These are phyloP conservation scores for Ganoderma resinaceum DNA, from an alignment of 1,284 basidiomycete genomes.

Conservation along the genomic window DNA sequence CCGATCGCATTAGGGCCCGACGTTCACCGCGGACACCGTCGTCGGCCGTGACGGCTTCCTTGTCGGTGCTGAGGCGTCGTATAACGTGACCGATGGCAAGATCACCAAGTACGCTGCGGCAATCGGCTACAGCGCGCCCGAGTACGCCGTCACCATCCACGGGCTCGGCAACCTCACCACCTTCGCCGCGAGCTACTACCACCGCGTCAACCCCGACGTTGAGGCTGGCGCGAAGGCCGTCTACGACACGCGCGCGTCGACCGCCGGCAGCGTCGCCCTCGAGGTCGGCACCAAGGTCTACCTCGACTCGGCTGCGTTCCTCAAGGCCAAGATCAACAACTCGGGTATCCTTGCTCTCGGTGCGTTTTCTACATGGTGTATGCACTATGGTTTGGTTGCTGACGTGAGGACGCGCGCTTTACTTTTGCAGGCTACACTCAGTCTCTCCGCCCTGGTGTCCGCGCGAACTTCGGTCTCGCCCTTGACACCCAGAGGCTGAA, in stretches of 20 bases:
- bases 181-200: constrained; percentile 98
- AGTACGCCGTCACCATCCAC: constrained; percentile 96
- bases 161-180: constrained; percentile 94
- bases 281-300: constrained; percentile 98
- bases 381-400: constrained; percentile 12
- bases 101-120: constrained; percentile 94
- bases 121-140: constrained; percentile 93
- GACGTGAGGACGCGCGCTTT: neutral
- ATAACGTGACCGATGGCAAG: constrained; percentile 95
- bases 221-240: constrained; percentile 98
- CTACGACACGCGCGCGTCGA: constrained; percentile 91
- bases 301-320: constrained; percentile 89
- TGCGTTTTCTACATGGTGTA: constrained; percentile 38
- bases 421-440: constrained; percentile 84
- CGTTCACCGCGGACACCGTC: constrained; percentile 95
- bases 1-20: constrained; percentile 75
- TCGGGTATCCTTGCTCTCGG: constrained; percentile 88
- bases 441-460: constrained; percentile 93
- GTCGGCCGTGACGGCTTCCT: constrained; percentile 98
- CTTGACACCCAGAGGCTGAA: constrained; percentile 91
- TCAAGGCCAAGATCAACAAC: constrained; percentile 99
- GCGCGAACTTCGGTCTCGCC: constrained; percentile 92
- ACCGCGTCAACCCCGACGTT: constrained; percentile 93
- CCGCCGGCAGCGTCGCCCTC: constrained; percentile 76
- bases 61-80: constrained; percentile 93